Evolutionary conservation across 2,329 filamentous ascomycete genomes (phyloP).

Genomic region (Aureobasidium namibiae): DNA sequence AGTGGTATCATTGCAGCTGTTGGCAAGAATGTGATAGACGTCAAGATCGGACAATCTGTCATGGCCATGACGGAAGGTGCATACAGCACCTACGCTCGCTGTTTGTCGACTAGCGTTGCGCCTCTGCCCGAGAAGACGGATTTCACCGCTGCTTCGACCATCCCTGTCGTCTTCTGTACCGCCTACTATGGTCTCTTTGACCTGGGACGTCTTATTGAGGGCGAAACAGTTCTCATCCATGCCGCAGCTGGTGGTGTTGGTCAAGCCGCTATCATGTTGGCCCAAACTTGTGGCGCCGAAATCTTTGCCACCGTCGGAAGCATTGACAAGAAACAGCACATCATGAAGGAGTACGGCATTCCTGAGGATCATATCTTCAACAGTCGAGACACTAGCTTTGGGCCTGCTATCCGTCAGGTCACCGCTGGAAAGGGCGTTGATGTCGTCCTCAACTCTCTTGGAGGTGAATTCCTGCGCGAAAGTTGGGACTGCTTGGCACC

Average conservation of each 20-base stretch:
- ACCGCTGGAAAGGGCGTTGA: slow-evolving; percentile 25
- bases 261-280: slow-evolving; percentile 1
- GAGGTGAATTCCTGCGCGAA: slow-evolving; percentile 21
- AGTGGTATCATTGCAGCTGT: slow-evolving; percentile 1
- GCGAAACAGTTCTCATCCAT: slow-evolving; percentile 20
- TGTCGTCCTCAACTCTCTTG: slow-evolving; percentile 24
- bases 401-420: slow-evolving; percentile 17
- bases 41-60: slow-evolving; percentile 3
- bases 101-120: not conserved
- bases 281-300: slow-evolving; percentile 1
- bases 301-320: slow-evolving; percentile 8
- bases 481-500: slow-evolving; percentile 21
- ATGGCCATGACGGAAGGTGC: slow-evolving; percentile 8
- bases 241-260: slow-evolving; percentile 1
- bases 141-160: slow-evolving; percentile 19
- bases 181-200: slow-evolving; percentile 25
- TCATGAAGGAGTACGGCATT: slow-evolving; percentile 15
- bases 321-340: not conserved
- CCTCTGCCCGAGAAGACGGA: slow-evolving; percentile 16
- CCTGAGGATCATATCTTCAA: slow-evolving; percentile 24
- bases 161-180: slow-evolving; percentile 20
- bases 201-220: slow-evolving; percentile 20
- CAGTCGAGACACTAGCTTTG: slow-evolving; percentile 21
- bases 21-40: not conserved
- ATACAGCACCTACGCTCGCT: slow-evolving; percentile 1